These are phyloP conservation scores for Alternaria arborescens DNA, from an alignment of 2,329 filamentous ascomycete genomes.

Conservation along the genomic window DNA sequence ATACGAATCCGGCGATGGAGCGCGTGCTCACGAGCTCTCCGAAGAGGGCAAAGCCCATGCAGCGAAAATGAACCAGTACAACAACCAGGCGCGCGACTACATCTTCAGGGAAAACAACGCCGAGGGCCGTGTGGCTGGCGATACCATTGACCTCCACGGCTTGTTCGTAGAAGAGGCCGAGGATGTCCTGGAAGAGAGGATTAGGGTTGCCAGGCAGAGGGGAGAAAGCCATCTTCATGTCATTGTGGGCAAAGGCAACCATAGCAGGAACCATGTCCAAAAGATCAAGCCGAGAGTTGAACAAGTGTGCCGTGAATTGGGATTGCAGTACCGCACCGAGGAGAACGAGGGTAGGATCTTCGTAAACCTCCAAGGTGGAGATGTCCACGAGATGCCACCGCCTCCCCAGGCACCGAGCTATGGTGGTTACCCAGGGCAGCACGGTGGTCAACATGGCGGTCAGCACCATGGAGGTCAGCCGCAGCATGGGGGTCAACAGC, in stretches of 20 bases:
- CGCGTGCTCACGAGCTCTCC: conserved; percentile 80
- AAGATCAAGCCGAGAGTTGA: conserved; percentile 97
- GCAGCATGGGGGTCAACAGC: conserved; percentile 23
- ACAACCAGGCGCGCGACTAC: conserved; percentile 88
- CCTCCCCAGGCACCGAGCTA: conserved; percentile 51
- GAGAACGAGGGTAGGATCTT: conserved; percentile 90
- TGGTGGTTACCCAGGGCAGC: conserved; percentile 53
- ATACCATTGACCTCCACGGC: conserved; percentile 94
- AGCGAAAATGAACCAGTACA: conserved; percentile 84
- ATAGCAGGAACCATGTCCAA: conserved; percentile 81
- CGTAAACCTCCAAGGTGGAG: conserved; percentile 80
- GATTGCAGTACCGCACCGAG: conserved; percentile 84
- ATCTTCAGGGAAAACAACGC: conserved; percentile 98
- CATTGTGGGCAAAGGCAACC: conserved; percentile 95
- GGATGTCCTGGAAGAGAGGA: conserved; percentile 85
- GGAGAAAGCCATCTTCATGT: conserved; percentile 88
- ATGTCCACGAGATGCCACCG: conserved; percentile 54
- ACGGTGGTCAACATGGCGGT: conserved; percentile 41
- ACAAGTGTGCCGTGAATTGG: conserved; percentile 81
- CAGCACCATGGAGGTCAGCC: conserved; percentile 17
- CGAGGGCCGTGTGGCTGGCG: conserved; percentile 72
- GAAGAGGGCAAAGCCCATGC: conserved; percentile 87
- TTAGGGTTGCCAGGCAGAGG: conserved; percentile 75
- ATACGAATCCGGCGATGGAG: conserved; percentile 84
- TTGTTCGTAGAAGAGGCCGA: conserved; percentile 96